Base-by-base conservation (phyloP, 495 filamentous ascomycete genomes). In the Cryomyces antarcticus region DNA sequence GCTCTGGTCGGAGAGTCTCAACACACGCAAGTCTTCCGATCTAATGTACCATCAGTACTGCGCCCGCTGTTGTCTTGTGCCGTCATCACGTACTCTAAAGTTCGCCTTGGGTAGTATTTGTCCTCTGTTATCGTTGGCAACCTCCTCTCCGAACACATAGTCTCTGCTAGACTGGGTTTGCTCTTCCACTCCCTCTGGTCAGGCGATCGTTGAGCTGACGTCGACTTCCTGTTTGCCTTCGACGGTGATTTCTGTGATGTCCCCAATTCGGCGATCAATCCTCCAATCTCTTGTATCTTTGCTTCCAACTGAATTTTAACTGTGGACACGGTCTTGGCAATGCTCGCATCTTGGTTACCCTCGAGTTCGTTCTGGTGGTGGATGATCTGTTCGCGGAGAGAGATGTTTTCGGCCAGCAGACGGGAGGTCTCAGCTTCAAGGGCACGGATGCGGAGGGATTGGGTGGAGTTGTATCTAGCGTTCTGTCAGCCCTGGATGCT, bases 81-180 rank as follows among this genome's bases (percentile, higher is more conserved):
- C n/a, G n/a, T n/a, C n/a, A n/a, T 24, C 7, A 5, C 46, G 48
- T 67, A 92, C 82, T 77, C 80, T 46, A 89, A 60, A 3, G 82
- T 87, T 44, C 63, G 64, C 44, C 84, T 65, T 11, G 79, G 79
- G 51, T 73, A 92, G 33, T 61, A 62, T 58, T 86, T 89, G 53
- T 82, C 77, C 59, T 97, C 89, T 41, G 75, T 56, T 40, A 97
- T 94, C 0, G 80, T 73, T 6, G 88, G 82, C 43, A 97, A 58
- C 49, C 69, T 69, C 30, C 77, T 80, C 49, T 82, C 76, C 44
- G 44, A 30, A 11, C 48, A 42, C 50, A 53, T 50, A 10, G 44
- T 17, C 28, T 53, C 50, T 0, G 44, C 41, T 17, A 53, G 36
- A 6, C 47, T 47, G 28, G 49, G 50, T 24, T 44, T 11, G 28